phyloP scores from a whole-genome alignment of 768 basidiomycete genomes.

The Pilatotrama ljubarskyi region DNA sequence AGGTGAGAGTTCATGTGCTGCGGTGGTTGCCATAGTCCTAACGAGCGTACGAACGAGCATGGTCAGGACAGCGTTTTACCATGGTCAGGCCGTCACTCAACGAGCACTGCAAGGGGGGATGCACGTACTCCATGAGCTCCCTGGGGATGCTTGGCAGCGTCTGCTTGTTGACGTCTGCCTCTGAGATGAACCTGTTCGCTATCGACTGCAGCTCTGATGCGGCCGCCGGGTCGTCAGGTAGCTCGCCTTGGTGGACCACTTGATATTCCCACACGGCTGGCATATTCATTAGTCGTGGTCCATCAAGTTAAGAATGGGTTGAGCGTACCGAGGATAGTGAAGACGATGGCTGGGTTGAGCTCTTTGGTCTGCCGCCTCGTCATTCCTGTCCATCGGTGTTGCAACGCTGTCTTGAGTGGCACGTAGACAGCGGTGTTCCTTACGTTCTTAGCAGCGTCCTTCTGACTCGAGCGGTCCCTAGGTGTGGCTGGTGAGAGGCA shows the following conservation, averaged over 20 bases:
- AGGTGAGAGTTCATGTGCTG: slow-evolving; percentile 85
- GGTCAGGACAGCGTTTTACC: not conserved
- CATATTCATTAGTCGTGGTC: not conserved
- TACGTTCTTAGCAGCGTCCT: slow-evolving; percentile 58
- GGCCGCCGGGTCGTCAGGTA: slow-evolving; percentile 54
- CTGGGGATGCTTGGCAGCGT: slow-evolving; percentile 56
- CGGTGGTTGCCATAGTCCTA: slow-evolving; percentile 71
- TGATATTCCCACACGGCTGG: slow-evolving; percentile 87
- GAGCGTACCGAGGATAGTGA: slow-evolving; percentile 66
- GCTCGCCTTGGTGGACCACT: slow-evolving; percentile 48
- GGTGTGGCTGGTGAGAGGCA: slow-evolving; percentile 6
- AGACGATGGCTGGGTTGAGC: slow-evolving; percentile 72
- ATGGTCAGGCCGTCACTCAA: not conserved
- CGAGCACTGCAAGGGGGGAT: not conserved
- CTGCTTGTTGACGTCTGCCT: slow-evolving; percentile 71
- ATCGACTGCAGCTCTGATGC: slow-evolving; percentile 61
- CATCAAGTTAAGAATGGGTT: not conserved
- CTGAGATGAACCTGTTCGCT: slow-evolving; percentile 58
- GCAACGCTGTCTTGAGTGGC: slow-evolving; percentile 60
- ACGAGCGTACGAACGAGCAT: not conserved
- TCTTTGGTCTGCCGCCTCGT: slow-evolving; percentile 80
- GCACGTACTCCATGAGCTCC: slow-evolving; percentile 61
- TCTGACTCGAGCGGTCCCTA: slow-evolving; percentile 65
- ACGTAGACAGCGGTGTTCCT: slow-evolving; percentile 66
- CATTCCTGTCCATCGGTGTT: slow-evolving; percentile 67